A percentile compares a stretch with the other conserved stretches of the same genome.
These are phyloP conservation scores for Cadophora luteo-olivacea DNA, from an alignment of 2,329 filamentous ascomycete species.

Conservation along the genomic window DNA sequence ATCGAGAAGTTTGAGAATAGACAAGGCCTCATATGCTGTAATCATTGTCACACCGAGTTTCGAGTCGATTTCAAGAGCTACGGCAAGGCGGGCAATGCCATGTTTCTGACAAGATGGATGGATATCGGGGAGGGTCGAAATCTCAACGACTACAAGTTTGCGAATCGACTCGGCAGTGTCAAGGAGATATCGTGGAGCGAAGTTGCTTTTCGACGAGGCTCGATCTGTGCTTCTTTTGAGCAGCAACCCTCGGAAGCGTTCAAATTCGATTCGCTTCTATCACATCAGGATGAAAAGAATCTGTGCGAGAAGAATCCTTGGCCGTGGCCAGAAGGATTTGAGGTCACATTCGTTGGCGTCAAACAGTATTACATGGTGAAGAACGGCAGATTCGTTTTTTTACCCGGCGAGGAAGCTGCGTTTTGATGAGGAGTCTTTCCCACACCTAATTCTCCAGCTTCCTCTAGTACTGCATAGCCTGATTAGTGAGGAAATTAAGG, in stretches of 20 bases:
- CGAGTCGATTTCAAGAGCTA: constrained; percentile 30
- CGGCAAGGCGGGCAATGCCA: constrained; percentile 22
- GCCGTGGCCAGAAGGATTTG: constrained; percentile 17
- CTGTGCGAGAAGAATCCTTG: constrained; percentile 16
- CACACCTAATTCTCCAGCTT: too few relatives aligned
- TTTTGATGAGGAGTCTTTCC: neutral
- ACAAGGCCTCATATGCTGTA: constrained; percentile 26
- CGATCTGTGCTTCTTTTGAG: constrained; percentile 29
- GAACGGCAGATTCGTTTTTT: constrained; percentile 15
- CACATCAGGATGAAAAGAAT: constrained; percentile 22
- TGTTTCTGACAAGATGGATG: constrained; percentile 32
- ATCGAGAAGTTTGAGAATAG: constrained; percentile 24
- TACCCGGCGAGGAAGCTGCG: neutral
- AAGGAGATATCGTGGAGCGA: constrained; percentile 4
- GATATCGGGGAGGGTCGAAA: constrained; percentile 26
- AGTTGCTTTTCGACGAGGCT: constrained; percentile 21
- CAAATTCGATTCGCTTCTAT: constrained; percentile 28
- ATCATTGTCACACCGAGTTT: constrained; percentile 27
- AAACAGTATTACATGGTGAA: constrained; percentile 15
- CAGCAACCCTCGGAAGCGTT: constrained; percentile 19
- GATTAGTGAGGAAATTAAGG: too few relatives aligned
- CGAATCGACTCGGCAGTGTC: constrained; percentile 17
- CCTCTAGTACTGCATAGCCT: too few relatives aligned
- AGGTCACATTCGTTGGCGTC: constrained; percentile 19
- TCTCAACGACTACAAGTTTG: constrained; percentile 21